A percentile compares a stretch with the other conserved stretches of the same genome.
phyloP scores from a whole-genome alignment of 2,329 filamentous ascomycete genomes.

The Fusarium xyrophilum region DNA sequence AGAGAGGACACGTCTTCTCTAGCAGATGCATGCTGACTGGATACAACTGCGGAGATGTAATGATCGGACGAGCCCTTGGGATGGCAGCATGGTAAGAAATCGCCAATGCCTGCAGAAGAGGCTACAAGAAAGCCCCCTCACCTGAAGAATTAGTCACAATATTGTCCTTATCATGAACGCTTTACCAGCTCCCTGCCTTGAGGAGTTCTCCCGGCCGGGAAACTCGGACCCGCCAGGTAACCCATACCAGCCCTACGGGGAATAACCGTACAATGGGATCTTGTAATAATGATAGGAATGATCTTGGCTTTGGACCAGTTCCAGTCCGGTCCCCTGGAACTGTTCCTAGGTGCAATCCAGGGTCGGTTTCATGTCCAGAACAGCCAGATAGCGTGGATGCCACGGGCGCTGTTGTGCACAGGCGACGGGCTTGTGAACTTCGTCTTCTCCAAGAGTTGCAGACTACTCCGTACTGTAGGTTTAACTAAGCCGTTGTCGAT shows the following conservation, averaged over 20 bases:
- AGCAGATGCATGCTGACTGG: neutral
- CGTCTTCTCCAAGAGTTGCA: neutral
- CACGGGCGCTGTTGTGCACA: slow-evolving; percentile 10
- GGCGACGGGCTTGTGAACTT: neutral
- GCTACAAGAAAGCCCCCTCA: neutral
- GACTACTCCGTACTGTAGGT: neutral
- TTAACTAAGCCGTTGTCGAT: slow-evolving; percentile 6
- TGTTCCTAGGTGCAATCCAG: slow-evolving; percentile 3
- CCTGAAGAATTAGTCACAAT: neutral
- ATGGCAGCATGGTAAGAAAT: neutral
- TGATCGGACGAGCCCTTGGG: neutral
- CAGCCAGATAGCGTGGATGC: slow-evolving; percentile 22
- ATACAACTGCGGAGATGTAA: neutral
- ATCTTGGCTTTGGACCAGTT: slow-evolving; percentile 11
- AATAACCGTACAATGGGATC: neutral
- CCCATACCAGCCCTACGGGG: slow-evolving; percentile 12
- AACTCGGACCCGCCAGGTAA: slow-evolving; percentile 9
- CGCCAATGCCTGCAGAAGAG: neutral
- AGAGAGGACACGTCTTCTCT: slow-evolving; percentile 3
- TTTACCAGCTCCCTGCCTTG: neutral
- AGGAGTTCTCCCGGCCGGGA: slow-evolving; percentile 4
- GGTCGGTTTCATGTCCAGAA: slow-evolving; percentile 13
- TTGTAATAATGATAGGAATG: neutral
- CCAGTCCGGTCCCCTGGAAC: neutral
- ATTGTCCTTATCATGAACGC: neutral